phyloP scores from a whole-genome alignment of 495 filamentous ascomycete species.

The Xylaria flabelliformis region DNA sequence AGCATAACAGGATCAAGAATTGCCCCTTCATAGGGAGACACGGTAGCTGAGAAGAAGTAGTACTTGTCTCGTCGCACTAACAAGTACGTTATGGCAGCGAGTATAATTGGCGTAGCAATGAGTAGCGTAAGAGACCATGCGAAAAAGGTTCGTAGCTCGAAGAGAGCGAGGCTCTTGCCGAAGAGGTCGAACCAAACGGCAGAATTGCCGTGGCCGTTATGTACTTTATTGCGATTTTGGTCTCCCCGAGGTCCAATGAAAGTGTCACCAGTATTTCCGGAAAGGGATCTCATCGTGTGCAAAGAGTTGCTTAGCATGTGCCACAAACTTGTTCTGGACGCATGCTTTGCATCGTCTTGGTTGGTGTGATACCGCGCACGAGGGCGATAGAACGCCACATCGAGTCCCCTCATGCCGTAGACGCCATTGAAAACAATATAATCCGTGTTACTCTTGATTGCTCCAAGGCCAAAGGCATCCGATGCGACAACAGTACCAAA shows the following conservation, averaged over 20 bases:
- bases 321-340: constrained; percentile 78
- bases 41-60: constrained; percentile 69
- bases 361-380: constrained; percentile 89
- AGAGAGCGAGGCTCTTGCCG: constrained; percentile 78
- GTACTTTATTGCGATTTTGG: constrained; percentile 60
- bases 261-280: constrained; percentile 68
- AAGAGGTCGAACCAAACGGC: constrained; percentile 97
- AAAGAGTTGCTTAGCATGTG: constrained; percentile 90
- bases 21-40: constrained; percentile 64
- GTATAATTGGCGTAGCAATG: constrained; percentile 72
- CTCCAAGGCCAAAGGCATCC: constrained; percentile 80
- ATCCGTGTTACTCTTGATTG: constrained; percentile 86
- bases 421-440: constrained; percentile 84
- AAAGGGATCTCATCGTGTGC: constrained; percentile 71
- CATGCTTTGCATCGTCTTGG: constrained; percentile 83
- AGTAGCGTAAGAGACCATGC: constrained; percentile 84
- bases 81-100: constrained; percentile 70
- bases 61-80: constrained; percentile 78
- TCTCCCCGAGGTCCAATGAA: constrained; percentile 69
- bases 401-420: constrained; percentile 83
- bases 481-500: constrained; percentile 82
- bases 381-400: constrained; percentile 88
- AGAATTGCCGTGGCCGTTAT: constrained; percentile 69
- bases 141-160: constrained; percentile 81
- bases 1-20: constrained; percentile 65